These are phyloP conservation scores for Mortierella hygrophila DNA, from an alignment of 192 early-diverging fungal genomes.

Conservation along the genomic window DNA sequence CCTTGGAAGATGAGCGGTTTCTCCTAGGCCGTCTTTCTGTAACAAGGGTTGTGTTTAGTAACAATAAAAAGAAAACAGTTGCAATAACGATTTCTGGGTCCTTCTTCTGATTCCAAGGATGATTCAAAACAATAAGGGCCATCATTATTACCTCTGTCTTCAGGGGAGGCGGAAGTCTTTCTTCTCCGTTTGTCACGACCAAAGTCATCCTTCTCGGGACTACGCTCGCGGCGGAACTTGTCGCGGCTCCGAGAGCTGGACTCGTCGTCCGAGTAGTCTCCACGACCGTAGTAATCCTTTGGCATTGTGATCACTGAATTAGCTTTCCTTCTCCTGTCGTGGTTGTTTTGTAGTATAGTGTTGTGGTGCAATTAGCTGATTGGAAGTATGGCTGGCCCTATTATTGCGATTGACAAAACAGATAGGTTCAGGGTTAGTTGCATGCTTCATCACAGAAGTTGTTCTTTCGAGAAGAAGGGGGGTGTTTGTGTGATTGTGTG, in stretches of 20 bases:
- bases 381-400: slow-evolving; percentile 2
- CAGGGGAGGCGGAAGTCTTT: slow-evolving; percentile 51
- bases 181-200: slow-evolving; percentile 54
- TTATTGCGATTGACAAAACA: not conserved
- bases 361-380: not conserved
- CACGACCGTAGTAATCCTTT: slow-evolving; percentile 56
- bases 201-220: slow-evolving; percentile 56
- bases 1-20: slow-evolving; percentile 50
- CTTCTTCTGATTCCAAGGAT: not conserved
- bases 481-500: not conserved
- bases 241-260: slow-evolving; percentile 47
- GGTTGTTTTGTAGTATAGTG: not conserved
- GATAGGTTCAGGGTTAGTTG: not conserved
- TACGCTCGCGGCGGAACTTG: slow-evolving; percentile 52
- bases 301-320: slow-evolving; percentile 33
- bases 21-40: slow-evolving; percentile 49
- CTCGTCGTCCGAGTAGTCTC: slow-evolving; percentile 55
- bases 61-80: not conserved
- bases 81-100: not conserved
- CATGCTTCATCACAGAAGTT: not conserved
- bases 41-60: not conserved
- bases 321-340: not conserved
- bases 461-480: not conserved
- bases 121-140: not conserved
- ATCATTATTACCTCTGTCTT: slow-evolving; percentile 36